phyloP scores from a whole-genome alignment of 225 moss, liverwort and hornwort genomes.

The Bryum argenteum region DNA sequence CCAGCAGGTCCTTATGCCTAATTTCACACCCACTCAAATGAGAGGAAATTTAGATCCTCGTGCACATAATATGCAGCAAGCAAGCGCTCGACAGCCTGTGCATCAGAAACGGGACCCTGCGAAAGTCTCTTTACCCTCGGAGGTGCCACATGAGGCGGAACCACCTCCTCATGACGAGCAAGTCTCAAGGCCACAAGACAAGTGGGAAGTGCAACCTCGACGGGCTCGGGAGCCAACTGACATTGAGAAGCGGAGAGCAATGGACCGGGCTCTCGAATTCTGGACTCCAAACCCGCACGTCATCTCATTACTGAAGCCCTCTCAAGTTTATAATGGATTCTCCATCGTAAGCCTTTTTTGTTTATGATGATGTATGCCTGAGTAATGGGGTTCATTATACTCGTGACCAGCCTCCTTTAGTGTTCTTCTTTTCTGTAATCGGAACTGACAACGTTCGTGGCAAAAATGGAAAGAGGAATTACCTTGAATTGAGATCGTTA shows the following conservation, averaged over 20 bases:
- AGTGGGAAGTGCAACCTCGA: slow-evolving; percentile 32
- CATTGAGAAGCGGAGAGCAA: slow-evolving; percentile 31
- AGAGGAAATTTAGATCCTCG: slow-evolving; percentile 14
- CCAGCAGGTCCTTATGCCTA: slow-evolving; percentile 27
- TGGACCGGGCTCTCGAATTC: slow-evolving; percentile 31
- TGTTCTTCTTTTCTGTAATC: not conserved
- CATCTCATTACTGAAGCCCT: slow-evolving; percentile 32
- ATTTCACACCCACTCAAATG: slow-evolving; percentile 26
- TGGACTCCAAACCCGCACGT: slow-evolving; percentile 40
- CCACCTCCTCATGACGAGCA: slow-evolving; percentile 8
- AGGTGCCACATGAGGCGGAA: slow-evolving; percentile 23
- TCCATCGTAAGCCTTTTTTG: slow-evolving; percentile 31
- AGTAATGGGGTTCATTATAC: not conserved
- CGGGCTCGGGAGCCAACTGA: slow-evolving; percentile 32
- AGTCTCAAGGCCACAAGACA: slow-evolving; percentile 24
- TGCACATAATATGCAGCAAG: slow-evolving; percentile 21
- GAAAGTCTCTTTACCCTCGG: slow-evolving; percentile 8
- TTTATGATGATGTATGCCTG: not conserved
- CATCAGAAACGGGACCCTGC: slow-evolving; percentile 20
- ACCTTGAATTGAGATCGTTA: slow-evolving; percentile 18
- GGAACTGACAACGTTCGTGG: not conserved
- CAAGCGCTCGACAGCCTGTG: not conserved
- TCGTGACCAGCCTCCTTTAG: not conserved
- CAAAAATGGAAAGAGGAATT: not conserved
- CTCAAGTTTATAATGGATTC: slow-evolving; percentile 42